Percentiles rank a stretch among this genome's conserved stretches.
Evolutionary conservation across 2,329 filamentous ascomycete species (phyloP).

Genomic region (Truncatella angustata): DNA sequence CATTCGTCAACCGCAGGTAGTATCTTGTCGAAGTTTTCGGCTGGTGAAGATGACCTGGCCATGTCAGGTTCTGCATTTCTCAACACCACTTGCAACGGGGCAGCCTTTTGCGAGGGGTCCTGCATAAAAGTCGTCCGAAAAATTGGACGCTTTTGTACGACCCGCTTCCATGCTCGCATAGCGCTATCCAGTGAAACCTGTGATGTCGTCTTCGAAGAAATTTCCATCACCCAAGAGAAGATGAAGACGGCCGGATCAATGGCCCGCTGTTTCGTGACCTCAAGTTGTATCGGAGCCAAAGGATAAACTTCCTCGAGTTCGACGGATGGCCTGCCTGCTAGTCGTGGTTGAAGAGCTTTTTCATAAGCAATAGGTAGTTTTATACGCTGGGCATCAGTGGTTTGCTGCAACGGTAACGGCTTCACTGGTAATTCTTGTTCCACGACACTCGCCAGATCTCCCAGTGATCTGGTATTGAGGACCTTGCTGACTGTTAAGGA

Average conservation of each 20-base stretch:
- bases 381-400: background rate
- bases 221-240: background rate
- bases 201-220: background rate
- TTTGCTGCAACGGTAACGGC: background rate
- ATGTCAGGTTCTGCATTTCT: background rate
- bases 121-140: background rate
- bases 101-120: background rate
- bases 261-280: background rate
- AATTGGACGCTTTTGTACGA: background rate
- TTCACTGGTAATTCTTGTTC: background rate
- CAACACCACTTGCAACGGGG: background rate
- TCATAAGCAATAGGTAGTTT: background rate
- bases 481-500: background rate
- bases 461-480: background rate
- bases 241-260: background rate
- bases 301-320: background rate
- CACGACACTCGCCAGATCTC: background rate
- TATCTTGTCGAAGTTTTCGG: background rate
- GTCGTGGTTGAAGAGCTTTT: background rate
- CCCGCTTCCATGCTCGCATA: background rate
- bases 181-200: background rate
- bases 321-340: background rate
- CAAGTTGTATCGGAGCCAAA: background rate
- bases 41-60: background rate
- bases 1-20: background rate